Evolutionary conservation across 2,329 filamentous ascomycete genomes (phyloP).

Genomic region (Lecanicillium sp.): DNA sequence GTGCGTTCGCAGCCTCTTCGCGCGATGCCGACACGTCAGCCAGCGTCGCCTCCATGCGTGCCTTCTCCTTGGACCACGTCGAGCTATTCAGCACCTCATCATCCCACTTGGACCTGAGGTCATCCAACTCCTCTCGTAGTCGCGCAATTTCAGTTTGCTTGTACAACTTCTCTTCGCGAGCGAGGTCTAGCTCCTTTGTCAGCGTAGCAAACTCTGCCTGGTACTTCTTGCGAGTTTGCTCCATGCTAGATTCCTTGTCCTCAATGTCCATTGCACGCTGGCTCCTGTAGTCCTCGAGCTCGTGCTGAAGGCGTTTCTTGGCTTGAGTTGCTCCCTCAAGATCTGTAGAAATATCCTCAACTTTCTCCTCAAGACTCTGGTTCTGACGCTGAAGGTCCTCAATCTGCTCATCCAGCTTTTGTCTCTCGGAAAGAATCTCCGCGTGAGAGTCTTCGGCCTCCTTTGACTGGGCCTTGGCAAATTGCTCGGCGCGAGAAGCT

Average conservation of each 20-base stretch:
- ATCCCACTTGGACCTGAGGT: constrained; percentile 93
- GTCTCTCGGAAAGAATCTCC: constrained; percentile 82
- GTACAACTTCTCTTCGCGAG: constrained; percentile 79
- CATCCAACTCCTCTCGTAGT: constrained; percentile 91
- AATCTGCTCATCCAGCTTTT: constrained; percentile 78
- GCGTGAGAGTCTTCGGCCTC: constrained; percentile 90
- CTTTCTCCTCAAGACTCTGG: constrained; percentile 80
- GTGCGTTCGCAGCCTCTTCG: constrained; percentile 85
- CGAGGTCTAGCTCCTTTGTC: constrained; percentile 86
- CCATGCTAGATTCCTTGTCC: constrained; percentile 91
- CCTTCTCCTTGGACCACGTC: constrained; percentile 97
- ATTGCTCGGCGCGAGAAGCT: constrained; percentile 83
- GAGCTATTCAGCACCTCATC: constrained; percentile 96
- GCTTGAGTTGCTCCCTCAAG: constrained; percentile 76
- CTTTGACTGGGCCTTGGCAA: constrained; percentile 79
- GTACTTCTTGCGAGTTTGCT: constrained; percentile 96
- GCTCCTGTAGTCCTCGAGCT: constrained; percentile 93
- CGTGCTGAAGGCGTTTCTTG: constrained; percentile 91
- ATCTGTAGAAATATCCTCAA: constrained; percentile 88
- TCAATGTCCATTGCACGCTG: constrained; percentile 94
- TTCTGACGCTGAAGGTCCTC: constrained; percentile 87
- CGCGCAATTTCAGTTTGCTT: constrained; percentile 81
- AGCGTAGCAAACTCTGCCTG: constrained; percentile 84
- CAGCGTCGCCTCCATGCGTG: constrained; percentile 79
- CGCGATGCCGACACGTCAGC: constrained; percentile 84